Conservation (phyloP, 805 yeast genomes). For the Wickerhamiella qilinensis region DNA sequence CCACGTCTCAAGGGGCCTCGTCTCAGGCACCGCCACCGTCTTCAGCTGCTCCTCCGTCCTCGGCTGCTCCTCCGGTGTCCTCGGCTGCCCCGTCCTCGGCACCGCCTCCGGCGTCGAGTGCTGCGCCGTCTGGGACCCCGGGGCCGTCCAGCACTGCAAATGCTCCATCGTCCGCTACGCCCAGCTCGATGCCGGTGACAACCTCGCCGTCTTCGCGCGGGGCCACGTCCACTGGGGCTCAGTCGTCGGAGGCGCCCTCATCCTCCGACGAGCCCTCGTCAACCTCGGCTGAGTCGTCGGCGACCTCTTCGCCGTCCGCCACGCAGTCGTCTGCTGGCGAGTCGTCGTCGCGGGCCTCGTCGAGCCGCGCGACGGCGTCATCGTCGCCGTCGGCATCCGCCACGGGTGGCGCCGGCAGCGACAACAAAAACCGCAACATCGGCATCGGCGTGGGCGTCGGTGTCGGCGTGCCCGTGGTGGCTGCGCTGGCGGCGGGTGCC, state of each 20-base stretch:
- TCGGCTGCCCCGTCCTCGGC: not conserved
- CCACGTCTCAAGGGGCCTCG: not conserved
- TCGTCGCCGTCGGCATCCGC: constrained; percentile 2
- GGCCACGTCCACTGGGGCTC: not conserved
- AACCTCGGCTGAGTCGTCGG: not conserved
- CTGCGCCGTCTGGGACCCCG: not conserved
- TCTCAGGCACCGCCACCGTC: too few species aligned
- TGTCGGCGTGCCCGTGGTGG: constrained; percentile 46
- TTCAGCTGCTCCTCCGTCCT: not conserved
- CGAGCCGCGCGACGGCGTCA: not conserved
- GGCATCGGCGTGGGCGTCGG: constrained; percentile 60
- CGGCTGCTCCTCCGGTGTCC: not conserved
- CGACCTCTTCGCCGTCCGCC: not conserved
- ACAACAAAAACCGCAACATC: constrained; percentile 25
- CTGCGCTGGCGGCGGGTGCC: constrained; percentile 22
- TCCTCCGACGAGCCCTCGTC: not conserved
- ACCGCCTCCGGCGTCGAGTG: not conserved
- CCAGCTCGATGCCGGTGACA: not conserved
- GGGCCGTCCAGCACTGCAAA: not conserved
- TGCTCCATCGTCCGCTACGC: not conserved
- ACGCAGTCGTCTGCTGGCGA: not conserved
- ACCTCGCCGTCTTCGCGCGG: not conserved
- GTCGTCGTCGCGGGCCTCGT: not conserved
- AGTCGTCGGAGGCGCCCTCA: not conserved
- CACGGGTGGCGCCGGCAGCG: not conserved